Percentiles rank a stretch among this genome's conserved stretches.
Evolutionary conservation across 768 basidiomycete species (phyloP).

Genomic region (Trametes gibbosa): DNA sequence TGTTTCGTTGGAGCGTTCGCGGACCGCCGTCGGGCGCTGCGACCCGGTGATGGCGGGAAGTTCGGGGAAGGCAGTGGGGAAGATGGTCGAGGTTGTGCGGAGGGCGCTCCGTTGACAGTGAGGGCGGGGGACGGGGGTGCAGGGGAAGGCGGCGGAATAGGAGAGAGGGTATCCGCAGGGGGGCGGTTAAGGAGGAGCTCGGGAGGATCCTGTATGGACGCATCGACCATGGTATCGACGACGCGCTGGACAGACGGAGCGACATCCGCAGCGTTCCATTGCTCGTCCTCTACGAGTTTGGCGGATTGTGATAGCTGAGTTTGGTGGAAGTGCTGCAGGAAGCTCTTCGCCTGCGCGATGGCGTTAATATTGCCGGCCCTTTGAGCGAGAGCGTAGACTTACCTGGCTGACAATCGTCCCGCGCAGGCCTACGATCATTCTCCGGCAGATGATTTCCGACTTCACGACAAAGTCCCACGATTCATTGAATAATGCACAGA

Average conservation of each 20-base stretch:
- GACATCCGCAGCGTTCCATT: constrained; percentile 85
- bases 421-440: constrained; percentile 92
- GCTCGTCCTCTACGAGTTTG: constrained; percentile 92
- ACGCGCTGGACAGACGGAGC: constrained; percentile 61
- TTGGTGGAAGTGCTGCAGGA: constrained; percentile 86
- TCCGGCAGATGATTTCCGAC: constrained; percentile 79
- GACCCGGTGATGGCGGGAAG: constrained; percentile 21
- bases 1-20: constrained; percentile 44
- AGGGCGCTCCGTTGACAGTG: constrained; percentile 12
- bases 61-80: constrained; percentile 30
- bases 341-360: constrained; percentile 68
- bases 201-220: constrained; percentile 77
- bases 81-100: constrained; percentile 12
- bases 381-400: constrained; percentile 11
- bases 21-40: constrained; percentile 15
- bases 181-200: constrained; percentile 50
- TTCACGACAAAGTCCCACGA: constrained; percentile 89
- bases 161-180: constrained; percentile 25
- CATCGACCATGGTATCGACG: constrained; percentile 72
- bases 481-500: constrained; percentile 77
- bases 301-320: constrained; percentile 74
- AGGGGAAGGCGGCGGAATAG: constrained; percentile 24
- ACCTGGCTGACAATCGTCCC: constrained; percentile 86
- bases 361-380: background rate
- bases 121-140: constrained; percentile 20